Percentiles rank a stretch among this genome's conserved stretches.
Evolutionary conservation across 192 early-diverging fungal genomes (phyloP).

Genomic region (Entomortierella lignicola): DNA sequence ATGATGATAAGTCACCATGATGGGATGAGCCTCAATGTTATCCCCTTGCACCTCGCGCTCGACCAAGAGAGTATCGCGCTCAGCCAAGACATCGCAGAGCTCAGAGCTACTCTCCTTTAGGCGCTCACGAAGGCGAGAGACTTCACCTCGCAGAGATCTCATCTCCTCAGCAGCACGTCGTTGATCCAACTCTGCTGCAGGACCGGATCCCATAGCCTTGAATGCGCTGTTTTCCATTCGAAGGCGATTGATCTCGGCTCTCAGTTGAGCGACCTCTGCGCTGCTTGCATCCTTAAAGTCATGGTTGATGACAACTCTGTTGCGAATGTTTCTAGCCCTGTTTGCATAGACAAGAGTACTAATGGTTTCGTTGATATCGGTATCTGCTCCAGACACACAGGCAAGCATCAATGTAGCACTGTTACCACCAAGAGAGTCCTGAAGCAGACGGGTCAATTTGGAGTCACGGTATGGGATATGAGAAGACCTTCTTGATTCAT

Average conservation of each 20-base stretch:
- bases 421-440: constrained; percentile 97
- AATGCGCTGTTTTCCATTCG: constrained; percentile 63
- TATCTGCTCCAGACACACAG: constrained; percentile 89
- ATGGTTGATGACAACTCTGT: constrained; percentile 75
- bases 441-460: constrained; percentile 97
- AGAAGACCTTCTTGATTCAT: constrained; percentile 67
- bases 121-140: constrained; percentile 59
- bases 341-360: constrained; percentile 98
- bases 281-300: constrained; percentile 57
- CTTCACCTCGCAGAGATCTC: constrained; percentile 54
- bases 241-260: constrained; percentile 62
- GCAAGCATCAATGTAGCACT: constrained; percentile 95
- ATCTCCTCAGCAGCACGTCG: constrained; percentile 57
- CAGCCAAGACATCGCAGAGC: constrained; percentile 55
- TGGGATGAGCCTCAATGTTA: constrained; percentile 51
- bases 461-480: constrained; percentile 98
- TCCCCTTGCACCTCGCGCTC: constrained; percentile 58
- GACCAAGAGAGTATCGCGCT: constrained; percentile 65
- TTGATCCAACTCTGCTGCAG: constrained; percentile 40
- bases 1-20: constrained; percentile 48
- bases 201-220: constrained; percentile 55
- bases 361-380: constrained; percentile 89
- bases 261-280: constrained; percentile 66
- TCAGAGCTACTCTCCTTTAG: constrained; percentile 54
- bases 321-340: constrained; percentile 95